Conservation (phyloP, 768 basidiomycete species). For the Leccinum variicolor region DNA sequence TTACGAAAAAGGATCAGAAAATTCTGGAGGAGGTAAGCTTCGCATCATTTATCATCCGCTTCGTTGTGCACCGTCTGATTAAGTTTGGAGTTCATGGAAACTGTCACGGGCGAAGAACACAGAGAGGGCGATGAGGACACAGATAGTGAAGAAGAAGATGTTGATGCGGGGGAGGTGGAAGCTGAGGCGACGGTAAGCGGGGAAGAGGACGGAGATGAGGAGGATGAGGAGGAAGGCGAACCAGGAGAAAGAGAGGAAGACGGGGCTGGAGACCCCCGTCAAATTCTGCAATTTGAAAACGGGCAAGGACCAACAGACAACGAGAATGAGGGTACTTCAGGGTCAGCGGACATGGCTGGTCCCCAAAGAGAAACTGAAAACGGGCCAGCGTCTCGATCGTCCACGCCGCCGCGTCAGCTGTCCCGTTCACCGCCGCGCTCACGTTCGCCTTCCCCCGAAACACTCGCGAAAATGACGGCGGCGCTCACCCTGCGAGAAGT, state of each 20-base stretch:
- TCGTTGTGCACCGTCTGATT: slow-evolving; percentile 18
- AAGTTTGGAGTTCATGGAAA: slow-evolving; percentile 62
- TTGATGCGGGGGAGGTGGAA: slow-evolving; percentile 38
- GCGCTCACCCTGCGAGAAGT: slow-evolving; percentile 33
- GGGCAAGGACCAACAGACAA: slow-evolving; percentile 1
- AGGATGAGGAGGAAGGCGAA: slow-evolving; percentile 37
- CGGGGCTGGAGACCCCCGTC: slow-evolving; percentile 22
- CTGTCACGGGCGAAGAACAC: slow-evolving; percentile 37
- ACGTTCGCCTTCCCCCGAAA: slow-evolving; percentile 42
- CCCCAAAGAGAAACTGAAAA: slow-evolving; percentile 10
- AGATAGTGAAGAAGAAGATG: slow-evolving; percentile 36
- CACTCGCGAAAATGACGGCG: slow-evolving; percentile 41
- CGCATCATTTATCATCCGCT: slow-evolving; percentile 17
- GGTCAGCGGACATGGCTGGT: neutral
- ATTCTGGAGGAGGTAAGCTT: slow-evolving; percentile 75
- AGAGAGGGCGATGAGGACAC: slow-evolving; percentile 27
- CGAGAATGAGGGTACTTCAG: neutral
- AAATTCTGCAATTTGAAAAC: slow-evolving; percentile 12
- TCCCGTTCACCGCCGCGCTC: slow-evolving; percentile 55
- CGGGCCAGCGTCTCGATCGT: slow-evolving; percentile 22
- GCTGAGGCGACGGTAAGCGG: slow-evolving; percentile 26
- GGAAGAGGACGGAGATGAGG: slow-evolving; percentile 33
- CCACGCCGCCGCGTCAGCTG: slow-evolving; percentile 33
- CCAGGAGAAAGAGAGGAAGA: slow-evolving; percentile 34
- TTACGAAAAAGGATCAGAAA: slow-evolving; percentile 79